Conservation (phyloP, 2,329 filamentous ascomycete species). For the Arthrobotrys entomopaga region DNA sequence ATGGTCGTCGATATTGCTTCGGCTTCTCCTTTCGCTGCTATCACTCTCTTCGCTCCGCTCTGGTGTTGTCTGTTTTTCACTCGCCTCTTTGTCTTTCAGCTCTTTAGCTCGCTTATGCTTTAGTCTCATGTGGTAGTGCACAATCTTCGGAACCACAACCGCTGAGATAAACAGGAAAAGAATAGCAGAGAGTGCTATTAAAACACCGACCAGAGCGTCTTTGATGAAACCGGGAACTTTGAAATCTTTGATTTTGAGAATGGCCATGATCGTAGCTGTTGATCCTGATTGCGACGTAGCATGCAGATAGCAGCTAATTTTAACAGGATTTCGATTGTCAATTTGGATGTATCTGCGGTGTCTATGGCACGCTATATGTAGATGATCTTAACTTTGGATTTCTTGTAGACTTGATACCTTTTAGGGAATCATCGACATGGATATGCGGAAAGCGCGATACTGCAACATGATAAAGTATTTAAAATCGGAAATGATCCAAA, state of each 20-base stretch:
- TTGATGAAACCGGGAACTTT: slow-evolving; percentile 28
- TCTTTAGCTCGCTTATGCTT: slow-evolving; percentile 1
- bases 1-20: neutral
- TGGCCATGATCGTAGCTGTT: neutral
- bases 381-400: neutral
- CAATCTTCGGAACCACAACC: slow-evolving; percentile 26
- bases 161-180: slow-evolving; percentile 10
- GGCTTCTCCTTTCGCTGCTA: neutral
- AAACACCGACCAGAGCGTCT: slow-evolving; percentile 32
- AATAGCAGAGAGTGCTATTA: slow-evolving; percentile 27
- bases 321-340: no score
- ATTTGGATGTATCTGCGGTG: neutral
- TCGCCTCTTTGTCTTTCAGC: neutral
- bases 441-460: neutral
- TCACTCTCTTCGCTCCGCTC: neutral
- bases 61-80: neutral
- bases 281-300: neutral
- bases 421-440: neutral
- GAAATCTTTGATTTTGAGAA: neutral
- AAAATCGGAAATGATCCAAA: no score
- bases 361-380: neutral
- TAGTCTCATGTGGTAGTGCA: slow-evolving; percentile 8
- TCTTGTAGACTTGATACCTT: neutral
- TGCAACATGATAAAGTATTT: no score
- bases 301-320: neutral